Base-by-base conservation (phyloP, 306 rosid species). In the Cicer judaicum region DNA sequence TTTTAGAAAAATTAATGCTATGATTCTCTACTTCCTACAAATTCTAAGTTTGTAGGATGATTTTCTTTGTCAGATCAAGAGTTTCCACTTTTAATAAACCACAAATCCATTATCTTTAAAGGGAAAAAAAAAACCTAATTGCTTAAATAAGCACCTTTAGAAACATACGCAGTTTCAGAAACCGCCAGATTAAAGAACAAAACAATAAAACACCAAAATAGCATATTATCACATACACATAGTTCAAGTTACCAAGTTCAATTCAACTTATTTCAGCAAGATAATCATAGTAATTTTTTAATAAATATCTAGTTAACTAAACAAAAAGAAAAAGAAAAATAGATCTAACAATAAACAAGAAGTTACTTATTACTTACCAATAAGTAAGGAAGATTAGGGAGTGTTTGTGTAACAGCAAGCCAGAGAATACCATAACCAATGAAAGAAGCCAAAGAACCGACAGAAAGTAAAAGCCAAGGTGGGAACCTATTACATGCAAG, bases 401-500 rank as follows among this genome's bases (percentile, higher is more conserved):
- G 73, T 0, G 85, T 84, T 7, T 81, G 24, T 18, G 82, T 78
- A 6, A 91, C 41, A 44, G 90, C 81, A 21, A 91, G 95, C 82
- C 83, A 91, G 4, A 91, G 78, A 24, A 85, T 44, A 24, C 96
- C 95, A 54, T 89, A 91, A 8, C 93, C 93, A n/a, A 81, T 5
- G 50, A 88, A 89, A 72, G 96, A 88, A 24, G 85, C 81, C 0
- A 88, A 5, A 49, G 88, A 82, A 2, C 97, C 95, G 8, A 89
- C 79, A 46, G 50, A 24, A 19, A 91, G 89, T 21, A 89, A 68
- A 1, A 86, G 24, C 96, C 91, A 91, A 24, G 96, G 96, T 0
- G 97, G 90, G 71, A 91, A 81, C 88, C 70, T 91, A 83, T 91
- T 90, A 78, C 87, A 89, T 52, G 87, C 96, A 47, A 91, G 46